Percentiles rank a stretch among this genome's conserved stretches.
These are phyloP conservation scores for Gastrolobium villosum DNA, from an alignment of 306 rosid species.

Conservation along the genomic window DNA sequence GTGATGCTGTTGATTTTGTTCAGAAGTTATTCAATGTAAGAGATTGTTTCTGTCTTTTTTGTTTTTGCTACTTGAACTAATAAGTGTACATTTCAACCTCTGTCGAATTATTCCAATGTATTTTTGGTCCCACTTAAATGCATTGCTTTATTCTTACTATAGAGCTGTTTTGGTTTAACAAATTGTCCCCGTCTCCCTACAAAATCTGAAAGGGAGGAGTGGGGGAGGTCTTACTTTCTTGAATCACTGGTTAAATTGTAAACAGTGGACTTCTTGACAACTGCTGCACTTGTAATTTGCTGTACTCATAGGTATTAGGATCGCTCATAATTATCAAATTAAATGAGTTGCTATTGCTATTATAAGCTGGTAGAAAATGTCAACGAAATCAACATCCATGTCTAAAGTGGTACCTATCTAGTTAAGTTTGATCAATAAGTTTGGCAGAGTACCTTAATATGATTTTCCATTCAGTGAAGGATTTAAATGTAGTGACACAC, in stretches of 20 bases:
- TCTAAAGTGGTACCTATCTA: neutral
- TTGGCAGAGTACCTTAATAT: neutral
- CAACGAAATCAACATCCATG: conserved; percentile 1
- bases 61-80: conserved; percentile 34
- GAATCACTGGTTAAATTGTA: neutral
- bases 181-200: neutral
- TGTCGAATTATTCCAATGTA: conserved; percentile 4
- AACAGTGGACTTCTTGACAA: neutral
- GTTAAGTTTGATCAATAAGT: conserved; percentile 15
- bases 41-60: conserved; percentile 28
- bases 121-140: conserved; percentile 14
- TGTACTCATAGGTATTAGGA: neutral
- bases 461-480: neutral
- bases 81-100: conserved; percentile 26
- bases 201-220: neutral
- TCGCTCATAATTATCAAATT: neutral
- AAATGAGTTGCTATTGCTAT: neutral
- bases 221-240: neutral
- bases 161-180: neutral
- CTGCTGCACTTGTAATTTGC: neutral
- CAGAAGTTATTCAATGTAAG: conserved; percentile 78
- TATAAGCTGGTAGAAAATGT: neutral
- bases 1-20: conserved; percentile 92
- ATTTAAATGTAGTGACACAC: neutral
- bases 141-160: conserved; percentile 2